These are phyloP conservation scores for Russula griseocarnosa DNA, from an alignment of 768 basidiomycete genomes.

Conservation along the genomic window DNA sequence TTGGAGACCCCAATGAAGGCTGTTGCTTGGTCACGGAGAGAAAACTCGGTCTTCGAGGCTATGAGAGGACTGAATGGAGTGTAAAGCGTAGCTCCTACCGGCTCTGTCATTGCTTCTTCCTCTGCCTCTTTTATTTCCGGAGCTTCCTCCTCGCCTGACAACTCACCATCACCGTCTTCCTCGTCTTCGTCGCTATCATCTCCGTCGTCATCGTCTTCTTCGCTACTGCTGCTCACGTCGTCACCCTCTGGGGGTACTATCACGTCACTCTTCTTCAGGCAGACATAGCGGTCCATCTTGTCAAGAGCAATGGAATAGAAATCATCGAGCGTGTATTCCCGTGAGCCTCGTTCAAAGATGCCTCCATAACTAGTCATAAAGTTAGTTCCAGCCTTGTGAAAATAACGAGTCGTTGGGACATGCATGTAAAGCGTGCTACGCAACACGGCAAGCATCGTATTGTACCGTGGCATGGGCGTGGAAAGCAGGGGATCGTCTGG, in stretches of 20 bases:
- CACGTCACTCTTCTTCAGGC: constrained; percentile 64
- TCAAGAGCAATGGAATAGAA: constrained; percentile 78
- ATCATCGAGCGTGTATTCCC: constrained; percentile 87
- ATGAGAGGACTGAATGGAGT: neutral
- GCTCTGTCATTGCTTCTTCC: constrained; percentile 30
- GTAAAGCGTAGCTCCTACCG: constrained; percentile 24
- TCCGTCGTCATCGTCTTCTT: constrained; percentile 55
- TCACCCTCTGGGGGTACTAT: constrained; percentile 59
- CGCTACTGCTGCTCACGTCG: constrained; percentile 58
- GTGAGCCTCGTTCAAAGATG: constrained; percentile 75
- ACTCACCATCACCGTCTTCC: constrained; percentile 35
- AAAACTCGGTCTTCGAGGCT: constrained; percentile 31
- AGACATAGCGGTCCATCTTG: constrained; percentile 74
- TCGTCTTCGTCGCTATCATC: constrained; percentile 41
- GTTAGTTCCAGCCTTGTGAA: neutral
- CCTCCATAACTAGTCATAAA: constrained; percentile 68
- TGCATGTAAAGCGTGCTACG: constrained; percentile 85
- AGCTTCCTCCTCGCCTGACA: constrained; percentile 34
- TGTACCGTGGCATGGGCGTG: constrained; percentile 71
- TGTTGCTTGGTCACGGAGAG: constrained; percentile 43
- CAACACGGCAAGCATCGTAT: constrained; percentile 82
- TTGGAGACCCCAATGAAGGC: constrained; percentile 64
- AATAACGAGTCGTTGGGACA: constrained; percentile 32
- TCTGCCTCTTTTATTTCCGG: constrained; percentile 30
- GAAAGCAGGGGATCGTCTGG: constrained; percentile 63